These are phyloP conservation scores for Ascochyta koolunga DNA, from an alignment of 2,329 filamentous ascomycete genomes.

Conservation along the genomic window DNA sequence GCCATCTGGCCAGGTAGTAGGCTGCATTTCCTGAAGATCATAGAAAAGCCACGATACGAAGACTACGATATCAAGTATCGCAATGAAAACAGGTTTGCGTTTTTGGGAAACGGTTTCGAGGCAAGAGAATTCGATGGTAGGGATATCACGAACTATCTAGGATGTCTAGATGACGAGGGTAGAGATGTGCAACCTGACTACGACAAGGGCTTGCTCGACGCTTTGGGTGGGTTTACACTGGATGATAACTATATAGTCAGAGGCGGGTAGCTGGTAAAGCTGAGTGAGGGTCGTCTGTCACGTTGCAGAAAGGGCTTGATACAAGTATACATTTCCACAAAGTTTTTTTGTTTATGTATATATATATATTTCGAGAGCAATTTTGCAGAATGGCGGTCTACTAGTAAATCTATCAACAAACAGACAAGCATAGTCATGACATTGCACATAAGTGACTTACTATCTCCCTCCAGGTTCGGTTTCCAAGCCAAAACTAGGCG, in stretches of 20 bases:
- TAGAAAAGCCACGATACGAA: conserved; percentile 28
- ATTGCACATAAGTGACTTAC: too few relatives aligned
- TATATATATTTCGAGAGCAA: too few relatives aligned
- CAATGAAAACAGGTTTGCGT: conserved; percentile 28
- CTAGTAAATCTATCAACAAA: too few relatives aligned
- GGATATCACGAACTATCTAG: conserved; percentile 55
- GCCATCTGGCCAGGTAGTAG: conserved; percentile 31
- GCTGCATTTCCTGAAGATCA: conserved; percentile 32
- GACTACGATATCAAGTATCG: conserved; percentile 32
- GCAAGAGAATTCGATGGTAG: conserved; percentile 55
- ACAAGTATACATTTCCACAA: too few relatives aligned
- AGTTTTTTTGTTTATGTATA: too few relatives aligned
- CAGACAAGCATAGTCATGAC: too few relatives aligned
- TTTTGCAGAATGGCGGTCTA: too few relatives aligned
- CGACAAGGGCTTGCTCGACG: conserved; percentile 47
- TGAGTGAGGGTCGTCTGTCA: neutral
- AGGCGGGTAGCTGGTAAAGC: conserved; percentile 11
- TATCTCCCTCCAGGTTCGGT: too few relatives aligned
- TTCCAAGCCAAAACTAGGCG: too few relatives aligned
- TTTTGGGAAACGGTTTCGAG: conserved; percentile 47
- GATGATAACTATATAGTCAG: conserved; percentile 35
- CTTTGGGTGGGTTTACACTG: conserved; percentile 44
- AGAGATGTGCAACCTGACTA: conserved; percentile 51
- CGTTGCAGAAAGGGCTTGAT: too few relatives aligned
- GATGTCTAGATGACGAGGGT: conserved; percentile 45